These are phyloP conservation scores for Boletellus deceptivus DNA, from an alignment of 1,284 basidiomycete species.

Conservation along the genomic window DNA sequence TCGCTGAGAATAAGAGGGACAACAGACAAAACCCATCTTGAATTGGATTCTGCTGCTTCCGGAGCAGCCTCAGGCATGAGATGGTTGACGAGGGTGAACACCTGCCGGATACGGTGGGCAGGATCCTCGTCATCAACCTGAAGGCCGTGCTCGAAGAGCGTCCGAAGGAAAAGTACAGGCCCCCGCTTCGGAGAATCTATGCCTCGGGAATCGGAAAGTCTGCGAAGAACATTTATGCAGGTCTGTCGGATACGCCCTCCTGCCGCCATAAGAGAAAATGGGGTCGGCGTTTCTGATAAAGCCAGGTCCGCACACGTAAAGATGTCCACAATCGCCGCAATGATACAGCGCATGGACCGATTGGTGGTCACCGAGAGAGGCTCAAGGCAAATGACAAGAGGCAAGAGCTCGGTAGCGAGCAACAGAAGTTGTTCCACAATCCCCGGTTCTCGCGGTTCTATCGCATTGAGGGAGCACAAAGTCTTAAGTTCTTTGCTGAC, in stretches of 20 bases:
- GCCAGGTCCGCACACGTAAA: slow-evolving; percentile 54
- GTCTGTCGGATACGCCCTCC: slow-evolving; percentile 38
- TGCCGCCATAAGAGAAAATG: slow-evolving; percentile 7
- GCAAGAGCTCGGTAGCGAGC: slow-evolving; percentile 51
- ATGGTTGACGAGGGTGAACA: slow-evolving; percentile 54
- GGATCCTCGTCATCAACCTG: slow-evolving; percentile 47
- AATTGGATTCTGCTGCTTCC: slow-evolving; percentile 30
- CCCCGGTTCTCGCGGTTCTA: slow-evolving; percentile 37
- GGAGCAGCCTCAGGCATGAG: slow-evolving; percentile 44
- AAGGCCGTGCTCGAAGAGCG: slow-evolving; percentile 50
- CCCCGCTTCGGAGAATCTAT: slow-evolving; percentile 39
- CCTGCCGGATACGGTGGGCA: slow-evolving; percentile 51
- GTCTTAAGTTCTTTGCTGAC: slow-evolving; percentile 50
- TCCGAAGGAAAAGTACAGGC: slow-evolving; percentile 48
- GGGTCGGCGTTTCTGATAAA: slow-evolving; percentile 35
- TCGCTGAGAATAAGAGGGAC: slow-evolving; percentile 57
- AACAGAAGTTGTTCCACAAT: slow-evolving; percentile 53
- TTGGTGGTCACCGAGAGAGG: slow-evolving; percentile 48
- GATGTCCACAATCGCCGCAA: slow-evolving; percentile 47
- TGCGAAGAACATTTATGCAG: slow-evolving; percentile 50
- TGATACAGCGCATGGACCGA: slow-evolving; percentile 45
- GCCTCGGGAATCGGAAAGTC: slow-evolving; percentile 38
- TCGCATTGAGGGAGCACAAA: slow-evolving; percentile 44
- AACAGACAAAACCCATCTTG: slow-evolving; percentile 52
- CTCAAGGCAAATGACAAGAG: slow-evolving; percentile 47